phyloP scores from a whole-genome alignment of 345 rosid species.

The Passiflora organensis region DNA sequence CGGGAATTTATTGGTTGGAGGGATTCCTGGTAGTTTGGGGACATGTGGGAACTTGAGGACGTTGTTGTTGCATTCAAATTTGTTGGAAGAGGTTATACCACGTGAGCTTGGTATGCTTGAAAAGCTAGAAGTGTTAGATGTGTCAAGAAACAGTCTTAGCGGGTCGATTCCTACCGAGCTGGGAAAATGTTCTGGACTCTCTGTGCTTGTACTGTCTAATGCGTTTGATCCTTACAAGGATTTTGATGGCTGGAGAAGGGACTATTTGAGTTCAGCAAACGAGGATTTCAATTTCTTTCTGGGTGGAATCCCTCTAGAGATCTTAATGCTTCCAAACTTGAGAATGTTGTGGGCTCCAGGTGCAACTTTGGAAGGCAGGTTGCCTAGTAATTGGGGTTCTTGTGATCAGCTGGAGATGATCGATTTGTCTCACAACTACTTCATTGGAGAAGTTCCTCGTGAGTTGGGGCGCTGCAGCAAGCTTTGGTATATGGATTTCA shows the following conservation, averaged over 20 bases:
- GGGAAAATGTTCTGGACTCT: slow-evolving; percentile 60
- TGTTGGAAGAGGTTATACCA: slow-evolving; percentile 75
- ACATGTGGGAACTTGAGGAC: slow-evolving; percentile 52
- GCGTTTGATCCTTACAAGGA: slow-evolving; percentile 42
- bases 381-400: slow-evolving; percentile 63
- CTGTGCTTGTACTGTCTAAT: slow-evolving; percentile 73
- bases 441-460: slow-evolving; percentile 49
- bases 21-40: slow-evolving; percentile 67
- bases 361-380: slow-evolving; percentile 58
- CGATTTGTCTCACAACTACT: slow-evolving; percentile 68
- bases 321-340: slow-evolving; percentile 60
- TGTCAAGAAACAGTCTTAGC: slow-evolving; percentile 76
- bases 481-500: slow-evolving; percentile 63
- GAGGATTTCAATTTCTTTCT: slow-evolving; percentile 76
- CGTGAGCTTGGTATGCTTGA: slow-evolving; percentile 55
- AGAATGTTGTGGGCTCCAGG: slow-evolving; percentile 85
- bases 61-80: slow-evolving; percentile 60
- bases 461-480: slow-evolving; percentile 57
- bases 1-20: slow-evolving; percentile 60
- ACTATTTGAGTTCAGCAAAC: slow-evolving; percentile 28
- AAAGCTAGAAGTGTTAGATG: slow-evolving; percentile 81
- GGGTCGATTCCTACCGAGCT: slow-evolving; percentile 69
- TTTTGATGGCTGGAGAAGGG: slow-evolving; percentile 33
- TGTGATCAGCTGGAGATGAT: slow-evolving; percentile 76
- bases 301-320: slow-evolving; percentile 58